Base-by-base conservation (phyloP, 768 basidiomycete species). In the Pisolithus sp. region DNA sequence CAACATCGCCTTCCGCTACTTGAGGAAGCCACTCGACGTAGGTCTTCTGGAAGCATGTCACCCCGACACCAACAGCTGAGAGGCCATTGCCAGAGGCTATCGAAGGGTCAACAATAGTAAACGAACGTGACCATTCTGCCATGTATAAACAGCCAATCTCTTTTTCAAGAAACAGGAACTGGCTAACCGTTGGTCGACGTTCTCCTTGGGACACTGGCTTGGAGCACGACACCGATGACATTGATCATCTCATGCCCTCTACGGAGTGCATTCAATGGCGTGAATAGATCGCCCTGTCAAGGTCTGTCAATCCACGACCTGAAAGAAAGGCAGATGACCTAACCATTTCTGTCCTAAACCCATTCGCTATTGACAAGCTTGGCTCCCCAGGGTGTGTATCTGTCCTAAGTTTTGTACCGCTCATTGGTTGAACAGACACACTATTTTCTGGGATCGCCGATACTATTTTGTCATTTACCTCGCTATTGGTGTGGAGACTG, bases 41-140 rank as follows among this genome's bases (percentile, higher is more conserved):
- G 44, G 66, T 68, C 55, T 72, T 73, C 6, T 76, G 73, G 58
- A 88, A 88, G 49, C 76, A 79, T 44, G 73, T 82, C 23, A 77
- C 63, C 53, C 48, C 68, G 44, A 75, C 54, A n/a, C 63, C 64
- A 20, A 62, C 57, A 5, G 42, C 52, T 26, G 40, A 49, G 5
- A 60, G 46, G 8, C 24, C 64, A 48, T 38, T 13, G 20, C 60
- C 63, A 6, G 65, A 57, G n/a, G 63, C 57, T 26, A 62, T 64
- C 24, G 79, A 79, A 3, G 78, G 76, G 57, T 86, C 85, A 7
- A 76, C 71, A 15, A 86, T 60, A 9, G 63, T 63, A 17, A 86
- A 51, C 31, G 65, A 73, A 40, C 72, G 62, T 56, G 50, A 59
- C 71, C 68, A 76, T 34, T 83, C 84, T 86, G 51, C 15, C 51